phyloP scores from a whole-genome alignment of 371 early-diverging fungal genomes.

The Syncephalastrum monosporum region DNA sequence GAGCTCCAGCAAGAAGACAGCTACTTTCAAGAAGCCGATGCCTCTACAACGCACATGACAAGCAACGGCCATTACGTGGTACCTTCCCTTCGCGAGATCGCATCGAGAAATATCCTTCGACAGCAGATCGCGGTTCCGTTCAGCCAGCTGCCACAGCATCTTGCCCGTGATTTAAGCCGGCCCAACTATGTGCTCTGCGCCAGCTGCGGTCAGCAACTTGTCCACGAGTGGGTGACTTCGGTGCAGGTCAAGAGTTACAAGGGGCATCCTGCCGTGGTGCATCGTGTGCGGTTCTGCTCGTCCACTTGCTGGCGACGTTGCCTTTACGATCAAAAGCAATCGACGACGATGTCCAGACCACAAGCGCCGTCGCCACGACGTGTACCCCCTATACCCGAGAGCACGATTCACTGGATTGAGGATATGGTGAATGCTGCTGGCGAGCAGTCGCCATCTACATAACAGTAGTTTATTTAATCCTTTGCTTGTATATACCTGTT shows the following conservation, averaged over 20 bases:
- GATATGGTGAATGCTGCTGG: no score
- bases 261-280: slow-evolving; percentile 61
- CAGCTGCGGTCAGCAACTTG: slow-evolving; percentile 51
- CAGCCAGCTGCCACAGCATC: slow-evolving; percentile 34
- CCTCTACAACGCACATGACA: no score
- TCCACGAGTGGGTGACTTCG: slow-evolving; percentile 64
- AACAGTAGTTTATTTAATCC: no score
- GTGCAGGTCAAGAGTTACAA: slow-evolving; percentile 59
- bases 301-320: slow-evolving; percentile 44
- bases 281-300: slow-evolving; percentile 59
- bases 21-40: no score
- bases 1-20: no score
- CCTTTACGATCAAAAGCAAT: slow-evolving; percentile 37
- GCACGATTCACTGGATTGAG: slow-evolving; percentile 15
- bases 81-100: slow-evolving; percentile 35
- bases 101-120: slow-evolving; percentile 26
- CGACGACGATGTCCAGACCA: no score
- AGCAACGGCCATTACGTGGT: slow-evolving; percentile 12
- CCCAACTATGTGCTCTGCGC: slow-evolving; percentile 34
- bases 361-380: no score
- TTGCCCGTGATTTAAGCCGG: slow-evolving; percentile 48
- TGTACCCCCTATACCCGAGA: no score
- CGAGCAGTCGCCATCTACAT: no score
- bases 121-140: slow-evolving; percentile 21
- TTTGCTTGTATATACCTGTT: no score